Conservation (phyloP, 2,329 filamentous ascomycete genomes). For the Lasiodiplodia theobromae region DNA sequence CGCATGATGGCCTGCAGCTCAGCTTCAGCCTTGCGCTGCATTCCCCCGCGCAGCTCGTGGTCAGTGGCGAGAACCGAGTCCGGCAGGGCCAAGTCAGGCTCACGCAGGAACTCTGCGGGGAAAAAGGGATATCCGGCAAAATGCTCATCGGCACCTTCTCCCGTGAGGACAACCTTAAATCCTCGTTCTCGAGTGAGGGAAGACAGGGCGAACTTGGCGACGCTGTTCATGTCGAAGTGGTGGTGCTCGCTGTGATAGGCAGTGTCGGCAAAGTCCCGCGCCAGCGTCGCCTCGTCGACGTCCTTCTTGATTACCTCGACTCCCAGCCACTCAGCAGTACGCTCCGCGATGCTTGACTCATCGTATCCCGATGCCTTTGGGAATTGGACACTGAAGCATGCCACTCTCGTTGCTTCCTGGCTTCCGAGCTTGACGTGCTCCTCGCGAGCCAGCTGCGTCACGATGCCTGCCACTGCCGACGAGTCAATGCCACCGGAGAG, state of each 20-base stretch:
- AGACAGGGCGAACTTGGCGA: conserved; percentile 58
- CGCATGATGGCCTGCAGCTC: too few species aligned
- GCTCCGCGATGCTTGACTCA: conserved; percentile 55
- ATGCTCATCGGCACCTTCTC: conserved; percentile 59
- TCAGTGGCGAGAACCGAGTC: too few species aligned
- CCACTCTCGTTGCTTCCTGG: conserved; percentile 45
- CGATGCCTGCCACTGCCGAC: conserved; percentile 62
- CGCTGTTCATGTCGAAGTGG: conserved; percentile 56
- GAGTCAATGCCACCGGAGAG: conserved; percentile 64
- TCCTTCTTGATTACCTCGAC: conserved; percentile 50
- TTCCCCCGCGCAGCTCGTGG: too few species aligned
- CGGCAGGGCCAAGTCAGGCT: conserved; percentile 46
- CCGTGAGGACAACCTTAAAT: conserved; percentile 60
- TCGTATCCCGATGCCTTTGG: conserved; percentile 56
- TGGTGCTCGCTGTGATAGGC: conserved; percentile 53
- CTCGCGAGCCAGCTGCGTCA: conserved; percentile 55
- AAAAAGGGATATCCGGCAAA: conserved; percentile 59
- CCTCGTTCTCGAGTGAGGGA: conserved; percentile 52
- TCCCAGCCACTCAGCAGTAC: conserved; percentile 55
- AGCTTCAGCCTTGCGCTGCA: too few species aligned
- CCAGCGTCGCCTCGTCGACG: conserved; percentile 52
- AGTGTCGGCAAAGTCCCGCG: conserved; percentile 50
- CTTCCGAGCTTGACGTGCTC: conserved; percentile 53
- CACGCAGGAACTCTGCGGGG: conserved; percentile 54
- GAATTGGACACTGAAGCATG: conserved; percentile 59